phyloP scores from a whole-genome alignment of 345 rosid genomes.

The Gossypium thurberi region DNA sequence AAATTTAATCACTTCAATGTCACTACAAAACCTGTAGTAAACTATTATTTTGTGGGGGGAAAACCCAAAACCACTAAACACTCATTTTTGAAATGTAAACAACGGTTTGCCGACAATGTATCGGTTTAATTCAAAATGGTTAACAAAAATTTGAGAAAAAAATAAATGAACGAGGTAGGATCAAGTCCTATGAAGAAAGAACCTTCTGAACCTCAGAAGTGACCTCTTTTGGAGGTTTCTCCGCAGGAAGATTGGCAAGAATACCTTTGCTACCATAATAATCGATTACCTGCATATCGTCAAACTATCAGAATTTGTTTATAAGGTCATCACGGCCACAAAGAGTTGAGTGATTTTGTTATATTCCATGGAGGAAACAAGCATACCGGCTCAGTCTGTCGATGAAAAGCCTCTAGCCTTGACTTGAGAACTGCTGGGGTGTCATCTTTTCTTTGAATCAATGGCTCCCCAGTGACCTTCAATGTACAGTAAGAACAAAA shows the following conservation, averaged over 20 bases:
- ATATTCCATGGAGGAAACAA: neutral
- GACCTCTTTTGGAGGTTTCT: constrained; percentile 71
- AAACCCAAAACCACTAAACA: neutral
- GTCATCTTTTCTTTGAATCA: constrained; percentile 87
- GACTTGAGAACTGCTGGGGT: constrained; percentile 73
- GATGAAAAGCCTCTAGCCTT: constrained; percentile 75
- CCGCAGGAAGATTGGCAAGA: constrained; percentile 62
- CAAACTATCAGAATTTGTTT: neutral
- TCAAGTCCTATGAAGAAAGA: constrained; percentile 33
- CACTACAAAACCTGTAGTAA: neutral
- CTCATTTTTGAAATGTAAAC: neutral
- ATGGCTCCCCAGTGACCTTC: constrained; percentile 75
- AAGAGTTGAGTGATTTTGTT: neutral
- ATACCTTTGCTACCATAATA: constrained; percentile 61
- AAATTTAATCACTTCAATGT: neutral
- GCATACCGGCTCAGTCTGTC: constrained; percentile 73
- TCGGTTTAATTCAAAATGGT: neutral
- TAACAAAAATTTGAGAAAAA: neutral
- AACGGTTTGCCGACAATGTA: neutral
- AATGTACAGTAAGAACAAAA: neutral
- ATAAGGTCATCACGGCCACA: neutral
- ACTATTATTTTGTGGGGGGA: neutral
- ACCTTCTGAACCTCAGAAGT: constrained; percentile 73
- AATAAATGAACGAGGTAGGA: neutral
- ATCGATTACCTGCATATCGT: constrained; percentile 50